These are phyloP conservation scores for Curvularia verruculosa DNA, from an alignment of 2,329 filamentous ascomycete species.

Conservation along the genomic window DNA sequence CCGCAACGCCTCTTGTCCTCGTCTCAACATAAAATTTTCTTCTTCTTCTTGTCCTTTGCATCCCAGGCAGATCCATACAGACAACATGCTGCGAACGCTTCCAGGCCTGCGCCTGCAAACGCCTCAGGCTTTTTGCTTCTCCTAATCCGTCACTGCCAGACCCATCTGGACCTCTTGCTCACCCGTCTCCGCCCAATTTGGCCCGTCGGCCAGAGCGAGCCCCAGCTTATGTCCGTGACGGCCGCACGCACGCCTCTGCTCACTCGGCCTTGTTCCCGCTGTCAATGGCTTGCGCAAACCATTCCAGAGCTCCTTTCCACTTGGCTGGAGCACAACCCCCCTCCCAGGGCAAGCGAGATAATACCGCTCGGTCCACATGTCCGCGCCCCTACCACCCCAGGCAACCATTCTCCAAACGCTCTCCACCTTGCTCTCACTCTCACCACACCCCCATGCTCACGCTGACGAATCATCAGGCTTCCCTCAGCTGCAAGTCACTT, in stretches of 20 bases:
- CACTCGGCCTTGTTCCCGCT: constrained; percentile 15
- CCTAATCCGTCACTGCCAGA: constrained; percentile 27
- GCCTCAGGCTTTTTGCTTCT: constrained; percentile 28
- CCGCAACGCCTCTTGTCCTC: constrained; percentile 15
- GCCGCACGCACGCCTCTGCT: constrained; percentile 35
- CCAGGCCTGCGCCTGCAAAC: constrained; percentile 16
- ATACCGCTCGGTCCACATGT: constrained; percentile 23
- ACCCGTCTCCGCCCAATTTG: constrained; percentile 17
- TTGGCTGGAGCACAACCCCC: neutral
- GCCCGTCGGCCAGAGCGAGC: constrained; percentile 28
- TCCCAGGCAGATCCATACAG: constrained; percentile 23
- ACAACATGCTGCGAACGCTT: constrained; percentile 12
- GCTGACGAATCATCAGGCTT: constrained; percentile 15
- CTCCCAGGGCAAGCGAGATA: constrained; percentile 34
- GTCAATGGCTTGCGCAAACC: constrained; percentile 28
- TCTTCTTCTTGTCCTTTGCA: constrained; percentile 14
- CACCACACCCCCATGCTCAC: constrained; percentile 1
- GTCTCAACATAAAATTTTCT: constrained; percentile 33
- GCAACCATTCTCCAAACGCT: constrained; percentile 26
- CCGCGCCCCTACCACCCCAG: constrained; percentile 23
- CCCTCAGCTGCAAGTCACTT: constrained; percentile 38
- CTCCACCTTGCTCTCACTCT: constrained; percentile 1
- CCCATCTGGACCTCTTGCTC: constrained; percentile 30
- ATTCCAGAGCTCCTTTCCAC: constrained; percentile 2
- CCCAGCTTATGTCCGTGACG: constrained; percentile 32